Conservation (phyloP, 1,139 yeast species). For the Pneumocystis sp. region DNA sequence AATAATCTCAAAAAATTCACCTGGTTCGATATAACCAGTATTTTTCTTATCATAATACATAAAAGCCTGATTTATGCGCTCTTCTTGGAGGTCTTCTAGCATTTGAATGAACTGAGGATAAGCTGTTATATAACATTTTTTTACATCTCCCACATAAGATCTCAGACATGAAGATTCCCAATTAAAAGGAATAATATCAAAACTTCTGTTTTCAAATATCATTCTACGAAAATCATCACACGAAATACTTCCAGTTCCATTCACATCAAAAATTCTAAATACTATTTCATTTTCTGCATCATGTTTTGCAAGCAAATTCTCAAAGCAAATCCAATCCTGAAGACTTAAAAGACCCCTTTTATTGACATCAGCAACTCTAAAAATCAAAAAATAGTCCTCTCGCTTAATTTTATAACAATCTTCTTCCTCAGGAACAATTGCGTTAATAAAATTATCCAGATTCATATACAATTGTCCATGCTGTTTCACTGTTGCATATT, state of each 20-base stretch:
- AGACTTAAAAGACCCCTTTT: slow-evolving; percentile 4
- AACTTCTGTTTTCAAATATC: slow-evolving; percentile 25
- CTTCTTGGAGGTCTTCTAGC: slow-evolving; percentile 32
- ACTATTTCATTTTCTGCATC: slow-evolving; percentile 30
- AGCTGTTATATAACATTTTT: slow-evolving; percentile 27
- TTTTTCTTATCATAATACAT: slow-evolving; percentile 25
- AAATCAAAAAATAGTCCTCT: slow-evolving; percentile 31
- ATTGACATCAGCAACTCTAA: slow-evolving; percentile 29
- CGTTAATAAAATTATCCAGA: slow-evolving; percentile 29
- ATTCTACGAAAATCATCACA: slow-evolving; percentile 27
- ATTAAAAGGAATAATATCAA: slow-evolving; percentile 29
- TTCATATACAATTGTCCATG: slow-evolving; percentile 33
- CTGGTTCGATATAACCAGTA: slow-evolving; percentile 30
- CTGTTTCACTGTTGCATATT: background rate
- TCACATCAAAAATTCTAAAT: slow-evolving; percentile 29
- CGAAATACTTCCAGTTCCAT: slow-evolving; percentile 28
- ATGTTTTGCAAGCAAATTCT: slow-evolving; percentile 17
- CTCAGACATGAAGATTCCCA: slow-evolving; percentile 32
- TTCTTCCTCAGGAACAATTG: slow-evolving; percentile 32
- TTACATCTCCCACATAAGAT: slow-evolving; percentile 28
- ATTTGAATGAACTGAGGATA: slow-evolving; percentile 32
- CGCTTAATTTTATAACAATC: slow-evolving; percentile 30
- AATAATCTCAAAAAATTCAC: slow-evolving; percentile 29
- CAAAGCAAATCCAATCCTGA: slow-evolving; percentile 22
- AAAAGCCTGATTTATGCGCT: slow-evolving; percentile 34